These are phyloP conservation scores for Yueomyces sinensis DNA, from an alignment of 805 yeast genomes.

Conservation along the genomic window DNA sequence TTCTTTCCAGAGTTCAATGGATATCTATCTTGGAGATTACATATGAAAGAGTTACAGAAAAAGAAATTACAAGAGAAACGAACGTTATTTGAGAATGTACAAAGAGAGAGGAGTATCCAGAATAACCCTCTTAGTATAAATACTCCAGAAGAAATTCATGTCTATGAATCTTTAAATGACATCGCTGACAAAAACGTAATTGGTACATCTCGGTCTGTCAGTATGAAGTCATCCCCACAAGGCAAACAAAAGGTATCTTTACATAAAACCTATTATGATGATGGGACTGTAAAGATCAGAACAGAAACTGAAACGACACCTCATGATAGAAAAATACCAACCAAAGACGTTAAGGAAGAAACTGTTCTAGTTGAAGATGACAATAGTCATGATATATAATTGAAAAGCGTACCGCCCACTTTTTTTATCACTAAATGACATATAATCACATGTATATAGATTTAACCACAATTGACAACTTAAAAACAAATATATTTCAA, in stretches of 20 bases:
- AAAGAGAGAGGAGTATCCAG: not conserved
- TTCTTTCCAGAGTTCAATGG: slow-evolving; percentile 57
- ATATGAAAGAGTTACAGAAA: slow-evolving; percentile 35
- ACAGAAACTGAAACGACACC: slow-evolving; percentile 28
- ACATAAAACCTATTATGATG: slow-evolving; percentile 26
- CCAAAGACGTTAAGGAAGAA: slow-evolving; percentile 19
- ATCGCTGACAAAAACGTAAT: slow-evolving; percentile 14
- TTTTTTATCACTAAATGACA: too few species aligned
- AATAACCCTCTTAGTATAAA: not conserved
- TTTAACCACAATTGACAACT: too few species aligned
- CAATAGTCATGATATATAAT: too few species aligned
- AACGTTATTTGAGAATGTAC: not conserved
- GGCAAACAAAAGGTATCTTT: slow-evolving; percentile 33
- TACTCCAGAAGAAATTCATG: slow-evolving; percentile 19
- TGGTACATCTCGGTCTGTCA: slow-evolving; percentile 28
- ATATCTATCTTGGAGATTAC: slow-evolving; percentile 53
- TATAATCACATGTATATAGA: too few species aligned
- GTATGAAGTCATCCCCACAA: slow-evolving; percentile 27
- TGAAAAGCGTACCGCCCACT: too few species aligned
- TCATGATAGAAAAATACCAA: slow-evolving; percentile 26
- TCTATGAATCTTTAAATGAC: slow-evolving; percentile 1
- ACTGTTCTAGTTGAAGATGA: slow-evolving; percentile 7
- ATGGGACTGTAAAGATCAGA: slow-evolving; percentile 29
- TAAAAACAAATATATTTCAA: too few species aligned
- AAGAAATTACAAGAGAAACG: slow-evolving; percentile 13